Base-by-base conservation (phyloP, 2,329 filamentous ascomycete species). In the Diaporthe amygdali region DNA sequence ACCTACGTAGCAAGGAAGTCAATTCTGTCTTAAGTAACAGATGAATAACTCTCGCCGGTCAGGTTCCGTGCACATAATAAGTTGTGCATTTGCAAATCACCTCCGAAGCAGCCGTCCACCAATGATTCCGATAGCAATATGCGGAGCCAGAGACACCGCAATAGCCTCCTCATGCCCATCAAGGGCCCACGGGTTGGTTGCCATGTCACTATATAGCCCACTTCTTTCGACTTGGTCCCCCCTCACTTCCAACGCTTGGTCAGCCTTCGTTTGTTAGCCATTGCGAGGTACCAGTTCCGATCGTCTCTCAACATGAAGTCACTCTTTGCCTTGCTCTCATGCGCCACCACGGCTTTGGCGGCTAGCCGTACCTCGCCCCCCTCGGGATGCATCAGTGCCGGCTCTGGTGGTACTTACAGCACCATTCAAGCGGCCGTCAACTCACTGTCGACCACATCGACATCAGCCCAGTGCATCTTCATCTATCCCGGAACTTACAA, bases 401-500 rank as follows among this genome's bases (percentile, higher is more conserved):
- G 79, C 25, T 78, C 77, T 41, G 76, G 86, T 78, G 71, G 81
- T 52, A 75, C 74, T 39, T 82, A 79, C 72, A 76, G 76, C 67
- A 79, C 76, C n/a, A 76, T 92, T 51, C 87, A 90, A 76, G 79
- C 84, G 22, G 90, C 91, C 10, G 85, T 92, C 70, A 77, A 89
- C 75, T 85, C 89, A 6, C 84, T 92, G 10, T 87, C 85, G n/a
- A 87, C 84, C 0, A 81, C 83, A 1, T 83, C 84, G 8, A 84
- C 85, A 2, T 74, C 79, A 1, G 82, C 82, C 1, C 88, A 90
- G 71, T 88, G 86, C 76, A 90, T 93, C 80, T 92, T 92, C 81
- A 88, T 93, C 78, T 78, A 88, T 75, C 79, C 85, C 30, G 89
- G 90, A 10, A 90, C 87, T 44, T 91, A 92, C 83, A 81, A 80